Conservation (phyloP, 2,329 filamentous ascomycete species). For the Colletotrichum sojae region DNA sequence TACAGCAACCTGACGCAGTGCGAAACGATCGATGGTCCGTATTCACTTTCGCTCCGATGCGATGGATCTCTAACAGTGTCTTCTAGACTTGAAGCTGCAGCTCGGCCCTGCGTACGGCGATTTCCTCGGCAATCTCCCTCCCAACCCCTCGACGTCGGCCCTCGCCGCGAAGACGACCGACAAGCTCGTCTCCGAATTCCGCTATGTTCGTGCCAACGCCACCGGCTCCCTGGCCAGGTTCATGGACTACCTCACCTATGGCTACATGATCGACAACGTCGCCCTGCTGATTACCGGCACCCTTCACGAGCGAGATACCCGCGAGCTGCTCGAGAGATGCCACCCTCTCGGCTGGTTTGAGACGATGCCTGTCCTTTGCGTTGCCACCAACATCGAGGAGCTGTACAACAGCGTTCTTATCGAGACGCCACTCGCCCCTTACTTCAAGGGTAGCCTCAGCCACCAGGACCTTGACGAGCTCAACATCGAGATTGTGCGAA, state of each 20-base stretch:
- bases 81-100: conserved; percentile 93
- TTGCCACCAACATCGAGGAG: conserved; percentile 98
- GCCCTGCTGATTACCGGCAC: conserved; percentile 98
- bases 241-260: conserved; percentile 98
- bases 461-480: conserved; percentile 98
- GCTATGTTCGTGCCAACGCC: conserved; percentile 94
- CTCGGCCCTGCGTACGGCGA: conserved; percentile 97
- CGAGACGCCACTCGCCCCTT: conserved; percentile 94
- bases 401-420: conserved; percentile 98
- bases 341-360: conserved; percentile 99
- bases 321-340: conserved; percentile 94
- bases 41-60: conserved; percentile 23
- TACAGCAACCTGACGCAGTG: conserved; percentile 98
- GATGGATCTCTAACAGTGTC: conserved; percentile 32
- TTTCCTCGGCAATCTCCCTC: conserved; percentile 92
- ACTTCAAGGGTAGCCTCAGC: conserved; percentile 97
- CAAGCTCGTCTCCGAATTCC: conserved; percentile 97
- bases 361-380: conserved; percentile 97
- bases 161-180: conserved; percentile 97
- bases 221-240: conserved; percentile 93
- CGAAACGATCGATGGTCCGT: conserved; percentile 93
- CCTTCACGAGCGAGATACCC: conserved; percentile 95
- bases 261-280: conserved; percentile 99
- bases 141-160: conserved; percentile 95
- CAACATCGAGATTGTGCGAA: conserved; percentile 99